A percentile compares a stretch with the other conserved stretches of the same genome.
Conservation (phyloP, 2,329 filamentous ascomycete species). For the Zalaria sp. region DNA sequence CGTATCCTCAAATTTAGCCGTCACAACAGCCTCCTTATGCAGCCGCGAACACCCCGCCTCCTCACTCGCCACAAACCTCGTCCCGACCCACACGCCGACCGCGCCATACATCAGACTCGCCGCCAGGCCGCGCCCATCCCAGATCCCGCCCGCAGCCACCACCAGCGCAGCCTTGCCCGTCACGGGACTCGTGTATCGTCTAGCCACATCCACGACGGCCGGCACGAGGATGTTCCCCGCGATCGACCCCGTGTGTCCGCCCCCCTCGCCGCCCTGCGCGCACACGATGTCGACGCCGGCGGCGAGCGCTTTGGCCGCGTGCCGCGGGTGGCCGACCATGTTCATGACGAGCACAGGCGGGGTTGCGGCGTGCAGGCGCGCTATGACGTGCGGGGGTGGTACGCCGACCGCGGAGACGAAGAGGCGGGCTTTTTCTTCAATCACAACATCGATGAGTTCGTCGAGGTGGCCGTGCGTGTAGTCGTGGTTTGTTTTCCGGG, state of each 20-base stretch:
- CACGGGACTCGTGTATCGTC: constrained; percentile 58
- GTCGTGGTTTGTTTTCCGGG: constrained; percentile 87
- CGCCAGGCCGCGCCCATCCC: constrained; percentile 68
- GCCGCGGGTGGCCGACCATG: constrained; percentile 88
- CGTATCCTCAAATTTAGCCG: constrained; percentile 67
- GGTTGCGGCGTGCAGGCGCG: constrained; percentile 61
- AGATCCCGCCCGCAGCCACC: constrained; percentile 78
- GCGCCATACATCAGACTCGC: constrained; percentile 78
- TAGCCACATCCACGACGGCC: constrained; percentile 74
- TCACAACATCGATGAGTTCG: constrained; percentile 74
- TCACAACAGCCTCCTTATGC: constrained; percentile 75
- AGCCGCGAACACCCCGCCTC: constrained; percentile 70
- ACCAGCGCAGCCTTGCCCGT: constrained; percentile 55
- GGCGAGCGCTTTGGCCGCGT: constrained; percentile 77
- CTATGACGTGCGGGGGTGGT: constrained; percentile 59
- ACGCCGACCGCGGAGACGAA: constrained; percentile 86
- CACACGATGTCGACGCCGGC: constrained; percentile 83
- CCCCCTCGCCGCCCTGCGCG: constrained; percentile 84
- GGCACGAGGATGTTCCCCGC: constrained; percentile 79
- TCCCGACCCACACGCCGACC: constrained; percentile 84
- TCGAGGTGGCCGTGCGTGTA: constrained; percentile 85
- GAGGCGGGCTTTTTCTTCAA: constrained; percentile 67
- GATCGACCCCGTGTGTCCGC: constrained; percentile 82
- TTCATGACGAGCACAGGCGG: constrained; percentile 54
- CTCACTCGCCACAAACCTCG: constrained; percentile 69